Percentiles rank a stretch among this genome's conserved stretches.
phyloP scores from a whole-genome alignment of 208 protist species.

The Wallacemonas sp. region DNA sequence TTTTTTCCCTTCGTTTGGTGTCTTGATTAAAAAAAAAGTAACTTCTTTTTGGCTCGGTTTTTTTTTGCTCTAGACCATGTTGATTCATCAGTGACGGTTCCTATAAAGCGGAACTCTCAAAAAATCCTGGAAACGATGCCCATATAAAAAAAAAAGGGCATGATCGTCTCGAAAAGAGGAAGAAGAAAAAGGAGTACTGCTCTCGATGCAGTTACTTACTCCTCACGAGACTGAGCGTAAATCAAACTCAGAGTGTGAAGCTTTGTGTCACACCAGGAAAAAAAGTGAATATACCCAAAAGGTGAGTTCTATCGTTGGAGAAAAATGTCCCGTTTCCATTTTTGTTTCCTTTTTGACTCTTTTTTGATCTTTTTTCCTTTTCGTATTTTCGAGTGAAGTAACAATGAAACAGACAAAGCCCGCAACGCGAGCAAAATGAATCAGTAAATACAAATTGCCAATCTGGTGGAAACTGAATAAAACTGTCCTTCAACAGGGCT shows the following conservation, averaged over 20 bases:
- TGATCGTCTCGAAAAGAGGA: not conserved
- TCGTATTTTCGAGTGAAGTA: not conserved
- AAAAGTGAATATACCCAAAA: constrained; percentile 11
- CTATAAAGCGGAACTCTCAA: no score
- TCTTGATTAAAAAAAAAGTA: constrained; percentile 6
- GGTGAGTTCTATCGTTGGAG: not conserved
- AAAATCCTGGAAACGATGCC: not conserved
- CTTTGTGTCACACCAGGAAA: no score
- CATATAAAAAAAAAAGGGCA: not conserved
- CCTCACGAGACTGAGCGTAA: not conserved
- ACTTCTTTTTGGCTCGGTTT: constrained; percentile 8
- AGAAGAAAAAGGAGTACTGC: constrained; percentile 4
- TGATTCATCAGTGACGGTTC: not conserved
- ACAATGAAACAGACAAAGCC: not conserved
- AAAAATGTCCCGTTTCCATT: constrained; percentile 12
- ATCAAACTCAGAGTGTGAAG: no score
- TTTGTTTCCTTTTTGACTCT: constrained; percentile 6
- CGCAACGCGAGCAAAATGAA: constrained; percentile 1
- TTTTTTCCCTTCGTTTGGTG: constrained; percentile 10
- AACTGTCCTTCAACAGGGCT: not conserved
- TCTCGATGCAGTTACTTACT: not conserved
- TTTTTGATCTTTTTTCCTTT: constrained; percentile 8
- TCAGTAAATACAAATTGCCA: not conserved
- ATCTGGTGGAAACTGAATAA: constrained; percentile 4
- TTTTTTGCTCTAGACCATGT: constrained; percentile 5